phyloP scores from a whole-genome alignment of 495 filamentous ascomycete genomes.

The Lophium mytilinum region DNA sequence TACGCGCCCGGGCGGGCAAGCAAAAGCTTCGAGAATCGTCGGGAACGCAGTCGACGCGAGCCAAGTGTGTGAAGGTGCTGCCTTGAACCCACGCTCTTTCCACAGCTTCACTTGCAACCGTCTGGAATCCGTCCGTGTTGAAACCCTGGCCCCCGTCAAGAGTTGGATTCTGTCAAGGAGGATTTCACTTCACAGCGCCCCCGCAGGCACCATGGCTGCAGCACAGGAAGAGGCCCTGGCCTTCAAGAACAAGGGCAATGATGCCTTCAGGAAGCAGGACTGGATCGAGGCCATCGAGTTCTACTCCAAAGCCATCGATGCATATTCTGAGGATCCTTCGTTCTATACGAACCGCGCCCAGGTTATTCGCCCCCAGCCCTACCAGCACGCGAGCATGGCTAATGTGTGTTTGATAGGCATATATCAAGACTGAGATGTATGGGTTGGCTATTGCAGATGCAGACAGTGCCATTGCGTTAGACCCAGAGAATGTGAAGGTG shows the following conservation, averaged over 20 bases:
- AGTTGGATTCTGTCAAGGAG: too few relatives aligned
- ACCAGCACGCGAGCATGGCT: constrained; percentile 7
- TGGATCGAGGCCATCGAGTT: constrained; percentile 78
- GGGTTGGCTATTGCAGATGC: constrained; percentile 90
- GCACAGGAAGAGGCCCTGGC: constrained; percentile 59
- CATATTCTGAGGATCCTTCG: constrained; percentile 73
- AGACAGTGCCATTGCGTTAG: constrained; percentile 85
- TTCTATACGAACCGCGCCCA: constrained; percentile 94
- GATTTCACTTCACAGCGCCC: not conserved
- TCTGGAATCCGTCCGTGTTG: too few relatives aligned
- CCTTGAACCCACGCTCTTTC: too few relatives aligned
- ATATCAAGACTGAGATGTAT: constrained; percentile 93
- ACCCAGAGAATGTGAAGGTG: constrained; percentile 82
- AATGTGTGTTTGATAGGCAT: constrained; percentile 47
- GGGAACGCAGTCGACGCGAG: too few relatives aligned
- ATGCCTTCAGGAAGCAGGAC: constrained; percentile 79
- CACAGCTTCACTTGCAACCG: too few relatives aligned
- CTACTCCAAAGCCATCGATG: constrained; percentile 84
- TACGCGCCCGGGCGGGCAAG: too few relatives aligned
- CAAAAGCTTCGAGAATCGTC: too few relatives aligned
- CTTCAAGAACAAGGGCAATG: constrained; percentile 90
- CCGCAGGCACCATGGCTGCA: constrained; percentile 33
- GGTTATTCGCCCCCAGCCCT: constrained; percentile 42
- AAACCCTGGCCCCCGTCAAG: too few relatives aligned
- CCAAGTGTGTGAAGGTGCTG: too few relatives aligned